These are phyloP conservation scores for Colletotrichum zoysiae DNA, from an alignment of 2,329 filamentous ascomycete species.

Conservation along the genomic window DNA sequence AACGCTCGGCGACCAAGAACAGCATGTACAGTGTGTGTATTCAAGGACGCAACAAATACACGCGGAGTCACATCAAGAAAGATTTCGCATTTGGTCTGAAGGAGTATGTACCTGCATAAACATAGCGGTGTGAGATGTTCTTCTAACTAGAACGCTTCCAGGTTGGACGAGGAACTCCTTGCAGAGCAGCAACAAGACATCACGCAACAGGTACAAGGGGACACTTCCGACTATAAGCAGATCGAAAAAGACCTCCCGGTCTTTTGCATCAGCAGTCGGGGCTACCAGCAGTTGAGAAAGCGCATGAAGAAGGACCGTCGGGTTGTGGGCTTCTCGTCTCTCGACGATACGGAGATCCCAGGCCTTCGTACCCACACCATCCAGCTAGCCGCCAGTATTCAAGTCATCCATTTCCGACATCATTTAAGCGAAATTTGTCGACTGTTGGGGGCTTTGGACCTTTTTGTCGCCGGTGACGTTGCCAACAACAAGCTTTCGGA, in stretches of 20 bases:
- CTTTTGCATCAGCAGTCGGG: conserved; percentile 73
- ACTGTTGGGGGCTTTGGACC: conserved; percentile 16
- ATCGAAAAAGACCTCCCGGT: conserved; percentile 69
- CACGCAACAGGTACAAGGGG: conserved; percentile 45
- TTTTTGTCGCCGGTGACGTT: conserved; percentile 17
- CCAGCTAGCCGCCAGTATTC: conserved; percentile 62
- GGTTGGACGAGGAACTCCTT: conserved; percentile 30
- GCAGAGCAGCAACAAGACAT: conserved; percentile 1
- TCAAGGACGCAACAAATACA: conserved; percentile 67
- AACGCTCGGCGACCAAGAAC: background rate
- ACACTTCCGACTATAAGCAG: conserved; percentile 68
- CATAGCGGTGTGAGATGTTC: no score
- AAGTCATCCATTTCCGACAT: conserved; percentile 6
- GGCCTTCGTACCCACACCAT: conserved; percentile 70
- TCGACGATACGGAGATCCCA: conserved; percentile 70
- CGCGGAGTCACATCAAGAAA: conserved; percentile 47
- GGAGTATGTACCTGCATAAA: conserved; percentile 54
- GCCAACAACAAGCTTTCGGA: conserved; percentile 11
- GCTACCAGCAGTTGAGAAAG: conserved; percentile 72
- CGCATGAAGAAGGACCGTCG: conserved; percentile 64
- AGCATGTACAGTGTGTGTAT: conserved; percentile 57
- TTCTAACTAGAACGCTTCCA: background rate
- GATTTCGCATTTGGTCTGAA: conserved; percentile 53
- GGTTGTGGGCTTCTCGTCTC: conserved; percentile 63
- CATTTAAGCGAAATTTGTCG: conserved; percentile 13